Base-by-base conservation (phyloP, 169 alveolate species). In the Babesia ovata region DNA sequence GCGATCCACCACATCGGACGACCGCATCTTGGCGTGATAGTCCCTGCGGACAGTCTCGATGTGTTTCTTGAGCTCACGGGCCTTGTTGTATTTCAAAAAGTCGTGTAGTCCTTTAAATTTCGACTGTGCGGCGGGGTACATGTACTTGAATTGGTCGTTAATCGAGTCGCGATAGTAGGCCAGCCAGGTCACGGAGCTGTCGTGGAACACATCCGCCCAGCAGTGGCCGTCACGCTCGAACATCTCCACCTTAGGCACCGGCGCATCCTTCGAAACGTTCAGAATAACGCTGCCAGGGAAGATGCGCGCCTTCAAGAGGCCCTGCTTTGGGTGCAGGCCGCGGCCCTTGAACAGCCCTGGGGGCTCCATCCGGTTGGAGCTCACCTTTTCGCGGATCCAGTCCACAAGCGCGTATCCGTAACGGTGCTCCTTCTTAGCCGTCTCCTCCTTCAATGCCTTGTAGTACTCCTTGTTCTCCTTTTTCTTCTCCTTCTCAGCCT, bases 281-380 rank as follows among this genome's bases (percentile, higher is more conserved):
- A 97, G 91, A 17, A 94, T 95, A 24, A 97, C 97, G 79, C 95
- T 97, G 76, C 95, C 98, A 2, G 99, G 99, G 67, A 93, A 79
- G 48, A 95, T 95, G 56, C 96, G 77, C 57, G 78, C 74, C 86
- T 95, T 95, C 62, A 95, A 82, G 85, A 86, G 88, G 22, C 99
- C 99, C 62, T 96, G 97, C 71, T 95, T 94, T 29, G 99, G 99
- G 78, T 98, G 99, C 63, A 97, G 99, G 26, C 99, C 99, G 70
- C 99, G 94, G 21, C 99, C 99, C 75, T 98, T 94, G 87, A 98
- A 97, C 46, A 98, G 91, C 21, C 99, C 99, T 0, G 99, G 99
- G 0, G 99, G 99, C 79, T 98, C 99, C 56, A 97, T 96, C 62
- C 95, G 85, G 73, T 91, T 90, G 82, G 94, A 94, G 42, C 98